Evolutionary conservation across 352 stramenopile genomes (phyloP).

Genomic region (Globisporangium spiculum): DNA sequence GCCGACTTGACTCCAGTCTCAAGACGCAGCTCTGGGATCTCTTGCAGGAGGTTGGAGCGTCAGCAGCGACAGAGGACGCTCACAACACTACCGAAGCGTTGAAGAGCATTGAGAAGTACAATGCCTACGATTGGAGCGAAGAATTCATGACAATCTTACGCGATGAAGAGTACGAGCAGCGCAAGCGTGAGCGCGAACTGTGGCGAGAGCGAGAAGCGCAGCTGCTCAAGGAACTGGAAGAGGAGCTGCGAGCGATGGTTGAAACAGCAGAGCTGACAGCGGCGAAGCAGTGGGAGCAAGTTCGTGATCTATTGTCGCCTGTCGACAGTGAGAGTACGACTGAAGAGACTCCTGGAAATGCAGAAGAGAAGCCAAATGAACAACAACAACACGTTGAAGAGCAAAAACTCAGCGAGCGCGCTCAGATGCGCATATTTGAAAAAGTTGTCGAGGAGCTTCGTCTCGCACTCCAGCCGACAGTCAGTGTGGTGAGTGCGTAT

Average conservation of each 20-base stretch:
- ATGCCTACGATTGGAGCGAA: conserved; percentile 70
- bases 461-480: conserved; percentile 25
- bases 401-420: conserved; percentile 37
- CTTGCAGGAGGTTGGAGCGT: conserved; percentile 21
- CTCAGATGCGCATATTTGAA: conserved; percentile 52
- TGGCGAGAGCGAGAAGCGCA: conserved; percentile 36
- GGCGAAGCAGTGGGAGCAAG: conserved; percentile 7
- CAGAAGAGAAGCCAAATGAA: neutral
- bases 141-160: conserved; percentile 38
- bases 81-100: conserved; percentile 22
- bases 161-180: conserved; percentile 42
- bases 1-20: conserved; percentile 40
- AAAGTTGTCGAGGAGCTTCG: conserved; percentile 44
- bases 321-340: neutral
- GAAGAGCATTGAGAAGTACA: conserved; percentile 38
- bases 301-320: neutral
- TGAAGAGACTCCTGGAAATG: neutral
- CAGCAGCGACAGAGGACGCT: neutral
- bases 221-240: conserved; percentile 30
- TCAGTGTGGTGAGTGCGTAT: conserved; percentile 23
- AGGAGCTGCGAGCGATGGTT: conserved; percentile 18
- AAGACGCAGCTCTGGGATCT: conserved; percentile 48
- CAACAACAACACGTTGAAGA: neutral
- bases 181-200: conserved; percentile 48
- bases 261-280: conserved; percentile 15